Base-by-base conservation (phyloP, 2,329 filamentous ascomycete species). In the Alternaria ventricosa region DNA sequence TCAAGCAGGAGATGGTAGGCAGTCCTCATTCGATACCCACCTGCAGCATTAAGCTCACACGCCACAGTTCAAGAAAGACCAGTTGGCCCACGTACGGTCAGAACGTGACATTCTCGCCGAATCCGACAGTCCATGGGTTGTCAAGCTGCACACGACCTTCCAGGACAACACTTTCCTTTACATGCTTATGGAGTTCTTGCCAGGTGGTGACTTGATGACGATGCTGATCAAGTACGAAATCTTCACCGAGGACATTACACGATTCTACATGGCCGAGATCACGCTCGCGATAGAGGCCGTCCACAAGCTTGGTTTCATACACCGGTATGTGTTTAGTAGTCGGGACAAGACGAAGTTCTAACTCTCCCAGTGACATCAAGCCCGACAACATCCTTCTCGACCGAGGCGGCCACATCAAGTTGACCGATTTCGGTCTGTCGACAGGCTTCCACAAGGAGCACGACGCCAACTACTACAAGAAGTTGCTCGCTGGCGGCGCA, bases 151-250 rank as follows among this genome's bases (percentile, higher is more conserved):
- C 84, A 97, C 96, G 12, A 98, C 96, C 1, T 99, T 99, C 86
- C 96, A 99, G 82, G 96, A 99, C 79, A 87, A 88, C 49, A 95
- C 96, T 70, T 99, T 97, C 84, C 85, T 99, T 36, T 99, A 99
- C 85, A 96, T 99, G 90, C 86, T 99, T 65, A 99, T 99, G 96
- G 96, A 99, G 82, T 99, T 98, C 82, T 87, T 99, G 80, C 96
- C 96, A 8, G 96, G 96, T 81, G 96, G 96, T 81, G 96, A 99
- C 84, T 82, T 99, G 80, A 99, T 99, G 96, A 99, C 96, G 4
- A 99, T 99, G 96, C 86, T 99, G 72, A 99, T 99, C 85, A 99
- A 98, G 86, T 99, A 99, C 78, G 96, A 99, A 80, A 97, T 99
- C 80, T 99, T 99, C 81, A 97, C 94, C 0, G 95, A 98, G 80